Conservation (phyloP, 192 early-diverging fungal genomes). For the Funneliformis geosporum region DNA sequence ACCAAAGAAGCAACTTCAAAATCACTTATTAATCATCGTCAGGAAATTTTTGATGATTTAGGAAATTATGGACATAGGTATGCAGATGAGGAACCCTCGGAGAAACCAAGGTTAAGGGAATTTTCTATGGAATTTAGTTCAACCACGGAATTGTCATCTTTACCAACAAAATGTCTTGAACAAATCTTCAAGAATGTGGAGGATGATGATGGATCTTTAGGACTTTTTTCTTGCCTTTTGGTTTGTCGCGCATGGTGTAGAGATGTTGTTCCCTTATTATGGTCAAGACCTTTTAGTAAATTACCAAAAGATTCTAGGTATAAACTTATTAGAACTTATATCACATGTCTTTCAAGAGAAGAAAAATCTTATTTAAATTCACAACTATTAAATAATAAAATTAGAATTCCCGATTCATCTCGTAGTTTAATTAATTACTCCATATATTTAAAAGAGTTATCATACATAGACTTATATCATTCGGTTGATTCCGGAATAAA, state of each 20-base stretch:
- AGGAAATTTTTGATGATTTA: background rate
- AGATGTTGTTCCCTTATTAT: slow-evolving; percentile 7
- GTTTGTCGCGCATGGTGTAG: slow-evolving; percentile 17
- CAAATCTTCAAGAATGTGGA: background rate
- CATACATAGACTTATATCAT: background rate
- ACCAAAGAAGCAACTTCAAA: background rate
- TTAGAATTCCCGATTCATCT: background rate
- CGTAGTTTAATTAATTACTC: slow-evolving; percentile 1
- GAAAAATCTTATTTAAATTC: background rate
- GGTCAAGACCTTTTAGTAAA: background rate
- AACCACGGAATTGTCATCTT: background rate
- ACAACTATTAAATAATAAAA: background rate
- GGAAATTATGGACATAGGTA: background rate
- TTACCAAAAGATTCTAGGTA: background rate
- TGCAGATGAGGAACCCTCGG: background rate
- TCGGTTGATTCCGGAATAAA: background rate
- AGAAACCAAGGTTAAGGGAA: background rate
- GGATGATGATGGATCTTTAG: background rate
- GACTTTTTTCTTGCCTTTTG: slow-evolving; percentile 5
- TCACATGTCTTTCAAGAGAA: background rate
- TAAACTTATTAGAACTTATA: background rate
- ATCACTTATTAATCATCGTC: background rate
- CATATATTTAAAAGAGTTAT: background rate
- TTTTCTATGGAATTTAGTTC: background rate
- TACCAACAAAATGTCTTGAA: background rate